Conservation (phyloP, 2,329 filamentous ascomycete genomes). For the Pseudogymnoascus sp. region DNA sequence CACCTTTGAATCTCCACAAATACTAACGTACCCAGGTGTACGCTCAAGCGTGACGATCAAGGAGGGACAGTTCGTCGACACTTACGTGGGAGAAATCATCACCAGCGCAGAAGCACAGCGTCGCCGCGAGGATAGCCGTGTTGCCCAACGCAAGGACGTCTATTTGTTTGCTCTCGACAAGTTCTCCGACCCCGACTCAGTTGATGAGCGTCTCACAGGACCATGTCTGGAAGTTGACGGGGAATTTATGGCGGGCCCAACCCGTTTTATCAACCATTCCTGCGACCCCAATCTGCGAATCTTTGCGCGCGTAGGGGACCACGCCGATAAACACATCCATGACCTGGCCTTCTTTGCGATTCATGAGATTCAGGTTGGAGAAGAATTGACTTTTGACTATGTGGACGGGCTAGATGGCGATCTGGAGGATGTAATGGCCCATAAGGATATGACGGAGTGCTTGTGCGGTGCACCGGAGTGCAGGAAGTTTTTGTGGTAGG, state of each 20-base stretch:
- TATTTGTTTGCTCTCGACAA: slow-evolving; percentile 80
- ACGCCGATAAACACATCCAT: slow-evolving; percentile 64
- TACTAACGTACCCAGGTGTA: slow-evolving; percentile 41
- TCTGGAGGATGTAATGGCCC: slow-evolving; percentile 28
- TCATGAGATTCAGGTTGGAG: slow-evolving; percentile 51
- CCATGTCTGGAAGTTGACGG: slow-evolving; percentile 53
- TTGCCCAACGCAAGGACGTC: slow-evolving; percentile 58
- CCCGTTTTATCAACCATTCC: slow-evolving; percentile 75
- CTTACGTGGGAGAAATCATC: slow-evolving; percentile 66
- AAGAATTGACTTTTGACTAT: slow-evolving; percentile 76
- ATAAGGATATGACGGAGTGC: slow-evolving; percentile 48
- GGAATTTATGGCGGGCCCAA: slow-evolving; percentile 68
- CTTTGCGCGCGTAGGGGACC: slow-evolving; percentile 70
- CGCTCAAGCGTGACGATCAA: slow-evolving; percentile 54
- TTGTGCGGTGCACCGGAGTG: slow-evolving; percentile 59
- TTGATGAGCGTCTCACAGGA: slow-evolving; percentile 47
- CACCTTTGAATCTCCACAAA: background rate
- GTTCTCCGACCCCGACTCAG: slow-evolving; percentile 51
- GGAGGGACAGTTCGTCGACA: slow-evolving; percentile 70
- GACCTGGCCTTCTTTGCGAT: slow-evolving; percentile 70
- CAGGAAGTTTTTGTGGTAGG: slow-evolving; percentile 58
- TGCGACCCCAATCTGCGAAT: slow-evolving; percentile 73
- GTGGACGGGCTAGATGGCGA: slow-evolving; percentile 49
- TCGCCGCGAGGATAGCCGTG: slow-evolving; percentile 48
- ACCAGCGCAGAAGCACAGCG: slow-evolving; percentile 54